Evolutionary conservation across 768 basidiomycete species (phyloP).

Genomic region (Suillus luteus): DNA sequence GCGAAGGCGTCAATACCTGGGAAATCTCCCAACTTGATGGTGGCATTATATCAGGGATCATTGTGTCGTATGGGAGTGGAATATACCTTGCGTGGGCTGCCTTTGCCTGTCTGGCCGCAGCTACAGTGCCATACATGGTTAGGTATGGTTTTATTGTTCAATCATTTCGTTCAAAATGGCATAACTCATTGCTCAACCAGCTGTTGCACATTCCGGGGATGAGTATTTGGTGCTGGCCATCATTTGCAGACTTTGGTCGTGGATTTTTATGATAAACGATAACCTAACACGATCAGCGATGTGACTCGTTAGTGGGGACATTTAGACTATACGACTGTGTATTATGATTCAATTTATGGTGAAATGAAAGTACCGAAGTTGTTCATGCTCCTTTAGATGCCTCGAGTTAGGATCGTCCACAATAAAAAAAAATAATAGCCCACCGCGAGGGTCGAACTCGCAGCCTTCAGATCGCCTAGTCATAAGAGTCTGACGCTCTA

Average conservation of each 20-base stretch:
- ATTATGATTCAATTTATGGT: not conserved
- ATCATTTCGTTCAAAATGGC: not conserved
- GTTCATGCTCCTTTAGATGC: not conserved
- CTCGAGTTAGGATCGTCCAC: not conserved
- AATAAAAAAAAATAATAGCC: constrained; percentile 41
- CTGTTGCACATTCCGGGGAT: constrained; percentile 82
- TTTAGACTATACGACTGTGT: constrained; percentile 2
- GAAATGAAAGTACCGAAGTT: not conserved
- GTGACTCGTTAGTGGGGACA: not conserved
- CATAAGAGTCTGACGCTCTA: constrained; percentile 68
- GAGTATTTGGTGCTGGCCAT: constrained; percentile 33
- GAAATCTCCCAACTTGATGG: constrained; percentile 37
- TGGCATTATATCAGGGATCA: constrained; percentile 56
- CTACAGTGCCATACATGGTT: constrained; percentile 74
- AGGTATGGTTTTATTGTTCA: constrained; percentile 49
- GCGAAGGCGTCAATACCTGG: constrained; percentile 57
- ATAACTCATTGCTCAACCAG: constrained; percentile 37
- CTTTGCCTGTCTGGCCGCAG: constrained; percentile 64
- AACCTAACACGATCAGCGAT: constrained; percentile 8
- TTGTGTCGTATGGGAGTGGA: constrained; percentile 60
- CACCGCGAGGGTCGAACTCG: constrained; percentile 68
- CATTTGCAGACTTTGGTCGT: not conserved
- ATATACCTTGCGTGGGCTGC: constrained; percentile 75
- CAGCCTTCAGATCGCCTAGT: constrained; percentile 57
- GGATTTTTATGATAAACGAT: constrained; percentile 1